A percentile compares a stretch with the other conserved stretches of the same genome.
Evolutionary conservation across 73 alveolate species (phyloP).

Genomic region (Paramecium octaurelia): DNA sequence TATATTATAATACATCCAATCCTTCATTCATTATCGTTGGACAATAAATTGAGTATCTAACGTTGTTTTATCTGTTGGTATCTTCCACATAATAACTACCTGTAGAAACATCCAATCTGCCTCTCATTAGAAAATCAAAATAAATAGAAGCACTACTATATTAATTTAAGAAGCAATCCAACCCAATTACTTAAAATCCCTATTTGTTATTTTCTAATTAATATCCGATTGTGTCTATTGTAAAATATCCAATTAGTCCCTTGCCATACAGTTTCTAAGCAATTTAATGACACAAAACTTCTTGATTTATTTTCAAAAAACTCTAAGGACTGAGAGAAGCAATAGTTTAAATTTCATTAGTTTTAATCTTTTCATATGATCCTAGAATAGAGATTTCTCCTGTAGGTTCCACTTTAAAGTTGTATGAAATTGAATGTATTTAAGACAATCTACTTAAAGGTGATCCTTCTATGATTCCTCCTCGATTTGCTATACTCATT

Average conservation of each 20-base stretch:
- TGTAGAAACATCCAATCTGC: conserved; percentile 74
- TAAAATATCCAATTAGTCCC: conserved; percentile 79
- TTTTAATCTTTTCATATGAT: conserved; percentile 92
- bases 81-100: conserved; percentile 70
- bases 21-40: conserved; percentile 86
- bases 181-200: conserved; percentile 25
- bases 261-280: neutral
- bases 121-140: conserved; percentile 89
- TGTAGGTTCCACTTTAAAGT: conserved; percentile 64
- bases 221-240: conserved; percentile 75
- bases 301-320: neutral
- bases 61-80: neutral
- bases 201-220: conserved; percentile 56
- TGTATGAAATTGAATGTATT: conserved; percentile 87
- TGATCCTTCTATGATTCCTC: conserved; percentile 98
- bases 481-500: conserved; percentile 79
- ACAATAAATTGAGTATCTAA: conserved; percentile 71
- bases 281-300: neutral
- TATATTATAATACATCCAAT: conserved; percentile 72
- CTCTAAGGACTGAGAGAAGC: conserved; percentile 91
- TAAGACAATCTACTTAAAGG: conserved; percentile 84
- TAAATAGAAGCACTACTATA: conserved; percentile 74
- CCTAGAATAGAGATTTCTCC: conserved; percentile 89
- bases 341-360: conserved; percentile 84
- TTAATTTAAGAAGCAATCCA: conserved; percentile 73